Evolutionary conservation across 495 filamentous ascomycete genomes (phyloP).

Genomic region (Delitschia confertaspora): DNA sequence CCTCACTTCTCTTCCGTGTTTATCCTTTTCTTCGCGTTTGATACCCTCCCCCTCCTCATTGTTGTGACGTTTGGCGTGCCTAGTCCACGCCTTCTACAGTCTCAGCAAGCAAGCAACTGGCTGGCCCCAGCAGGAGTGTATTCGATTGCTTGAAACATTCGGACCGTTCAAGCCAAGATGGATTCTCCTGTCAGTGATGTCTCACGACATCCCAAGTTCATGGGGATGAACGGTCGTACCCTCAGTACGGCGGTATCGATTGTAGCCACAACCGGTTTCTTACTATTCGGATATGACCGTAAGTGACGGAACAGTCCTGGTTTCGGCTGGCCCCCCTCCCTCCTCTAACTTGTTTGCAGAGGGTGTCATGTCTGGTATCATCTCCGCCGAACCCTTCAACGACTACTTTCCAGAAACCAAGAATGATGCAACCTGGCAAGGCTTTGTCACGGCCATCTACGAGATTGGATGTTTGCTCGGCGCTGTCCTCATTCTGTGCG

Average conservation of each 20-base stretch:
- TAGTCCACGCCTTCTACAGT: too few species aligned
- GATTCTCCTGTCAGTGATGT: slow-evolving; percentile 6
- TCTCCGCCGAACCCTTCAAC: slow-evolving; percentile 63
- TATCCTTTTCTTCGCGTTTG: too few species aligned
- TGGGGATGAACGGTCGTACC: slow-evolving; percentile 22
- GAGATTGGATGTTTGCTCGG: slow-evolving; percentile 71
- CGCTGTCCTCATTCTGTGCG: slow-evolving; percentile 59
- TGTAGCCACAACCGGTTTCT: slow-evolving; percentile 27
- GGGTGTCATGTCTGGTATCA: slow-evolving; percentile 75
- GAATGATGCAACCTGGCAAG: slow-evolving; percentile 63
- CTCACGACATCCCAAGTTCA: slow-evolving; percentile 12
- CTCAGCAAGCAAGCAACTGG: too few species aligned
- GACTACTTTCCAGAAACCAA: slow-evolving; percentile 58
- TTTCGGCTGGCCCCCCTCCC: not conserved
- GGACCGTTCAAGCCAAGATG: not conserved
- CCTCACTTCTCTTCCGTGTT: not conserved
- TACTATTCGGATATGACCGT: slow-evolving; percentile 29
- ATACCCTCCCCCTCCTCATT: too few species aligned
- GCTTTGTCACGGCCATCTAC: slow-evolving; percentile 74
- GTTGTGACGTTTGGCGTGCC: too few species aligned
- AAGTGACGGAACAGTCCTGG: too few species aligned
- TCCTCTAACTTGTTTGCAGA: slow-evolving; percentile 24
- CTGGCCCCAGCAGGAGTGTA: slow-evolving; percentile 1
- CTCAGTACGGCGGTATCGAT: slow-evolving; percentile 21
- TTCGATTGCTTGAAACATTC: slow-evolving; percentile 2